These are phyloP conservation scores for Aspergillus bombycis DNA, from an alignment of 2,329 filamentous ascomycete species.

Conservation along the genomic window DNA sequence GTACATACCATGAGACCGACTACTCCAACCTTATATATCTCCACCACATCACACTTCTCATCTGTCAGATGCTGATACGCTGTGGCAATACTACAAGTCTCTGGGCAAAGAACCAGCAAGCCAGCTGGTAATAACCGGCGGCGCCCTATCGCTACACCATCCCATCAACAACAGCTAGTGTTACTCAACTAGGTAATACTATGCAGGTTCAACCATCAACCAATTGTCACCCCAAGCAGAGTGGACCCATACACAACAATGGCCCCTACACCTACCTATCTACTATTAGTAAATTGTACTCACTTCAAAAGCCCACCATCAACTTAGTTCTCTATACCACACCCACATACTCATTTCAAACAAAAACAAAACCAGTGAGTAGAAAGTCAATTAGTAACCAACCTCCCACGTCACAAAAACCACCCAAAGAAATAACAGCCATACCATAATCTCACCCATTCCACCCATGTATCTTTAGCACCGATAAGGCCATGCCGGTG, in stretches of 20 bases:
- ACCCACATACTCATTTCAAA: background rate
- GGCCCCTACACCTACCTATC: no score
- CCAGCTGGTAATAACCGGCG: background rate
- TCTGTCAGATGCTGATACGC: background rate
- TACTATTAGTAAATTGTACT: no score
- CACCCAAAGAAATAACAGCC: background rate
- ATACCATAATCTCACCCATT: background rate
- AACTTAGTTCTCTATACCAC: background rate
- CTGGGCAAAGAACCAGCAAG: background rate
- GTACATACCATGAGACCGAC: slow-evolving; percentile 7
- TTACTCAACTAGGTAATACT: background rate
- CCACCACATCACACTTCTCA: background rate
- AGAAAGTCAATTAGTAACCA: no score
- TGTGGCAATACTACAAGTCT: background rate
- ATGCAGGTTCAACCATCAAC: background rate
- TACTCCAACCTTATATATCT: background rate
- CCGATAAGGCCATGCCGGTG: background rate
- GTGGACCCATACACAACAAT: background rate
- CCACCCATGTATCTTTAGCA: no score
- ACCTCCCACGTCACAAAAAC: no score
- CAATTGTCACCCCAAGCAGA: background rate
- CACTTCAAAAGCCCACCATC: background rate
- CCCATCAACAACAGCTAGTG: background rate
- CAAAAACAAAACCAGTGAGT: background rate
- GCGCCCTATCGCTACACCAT: background rate